Evolutionary conservation across 2,329 filamentous ascomycete genomes (phyloP).

Genomic region (Botrytis cinerea): DNA sequence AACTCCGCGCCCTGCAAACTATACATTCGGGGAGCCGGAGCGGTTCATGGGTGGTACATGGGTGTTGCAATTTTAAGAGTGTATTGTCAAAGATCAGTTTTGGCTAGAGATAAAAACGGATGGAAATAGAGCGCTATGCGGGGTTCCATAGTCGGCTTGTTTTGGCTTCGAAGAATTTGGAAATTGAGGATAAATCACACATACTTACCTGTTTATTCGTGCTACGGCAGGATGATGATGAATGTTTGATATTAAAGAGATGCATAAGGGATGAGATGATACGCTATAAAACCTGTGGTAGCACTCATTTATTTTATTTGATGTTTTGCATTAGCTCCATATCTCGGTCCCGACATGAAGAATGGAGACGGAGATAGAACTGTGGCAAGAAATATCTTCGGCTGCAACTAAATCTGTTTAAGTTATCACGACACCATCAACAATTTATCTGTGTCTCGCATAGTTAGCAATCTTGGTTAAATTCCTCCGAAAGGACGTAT

Average conservation of each 20-base stretch:
- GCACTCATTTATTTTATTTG: not conserved
- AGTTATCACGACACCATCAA: not conserved
- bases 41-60: too few relatives aligned
- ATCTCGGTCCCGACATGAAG: not conserved
- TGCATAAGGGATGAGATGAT: constrained; percentile 1
- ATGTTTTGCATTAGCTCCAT: constrained; percentile 16
- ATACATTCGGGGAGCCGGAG: not conserved
- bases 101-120: not conserved
- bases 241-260: not conserved
- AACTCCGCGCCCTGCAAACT: not conserved
- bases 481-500: constrained; percentile 14
- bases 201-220: not conserved
- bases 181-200: not conserved
- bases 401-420: not conserved
- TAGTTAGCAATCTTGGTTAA: constrained; percentile 20
- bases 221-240: not conserved
- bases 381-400: not conserved
- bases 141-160: not conserved
- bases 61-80: not conserved
- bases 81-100: not conserved
- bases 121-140: not conserved
- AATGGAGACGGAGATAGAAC: not conserved
- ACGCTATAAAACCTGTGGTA: not conserved
- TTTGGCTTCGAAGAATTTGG: constrained; percentile 8
- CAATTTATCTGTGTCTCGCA: constrained; percentile 11